Evolutionary conservation across 140 eudicot species (phyloP).

Genomic region (Ambrosia hybrid): DNA sequence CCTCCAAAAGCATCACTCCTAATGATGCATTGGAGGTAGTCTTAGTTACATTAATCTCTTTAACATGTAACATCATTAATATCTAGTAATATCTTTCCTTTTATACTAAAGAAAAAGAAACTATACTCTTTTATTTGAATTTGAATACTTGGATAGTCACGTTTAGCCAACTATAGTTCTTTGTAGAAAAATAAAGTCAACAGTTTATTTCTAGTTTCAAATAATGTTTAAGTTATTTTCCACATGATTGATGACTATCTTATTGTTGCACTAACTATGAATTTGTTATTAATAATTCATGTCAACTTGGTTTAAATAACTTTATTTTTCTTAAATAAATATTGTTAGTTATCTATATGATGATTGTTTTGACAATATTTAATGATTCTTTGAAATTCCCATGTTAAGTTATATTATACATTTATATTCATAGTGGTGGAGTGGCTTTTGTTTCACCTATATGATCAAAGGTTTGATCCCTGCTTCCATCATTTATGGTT

Average conservation of each 20-base stretch:
- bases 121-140: no score
- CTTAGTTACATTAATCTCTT: no score
- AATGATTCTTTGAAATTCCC: not conserved
- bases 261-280: constrained; percentile 1
- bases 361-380: not conserved
- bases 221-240: not conserved
- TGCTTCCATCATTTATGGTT: no score
- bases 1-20: no score
- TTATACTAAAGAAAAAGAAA: no score
- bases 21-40: no score
- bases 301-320: not conserved
- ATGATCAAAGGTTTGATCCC: no score
- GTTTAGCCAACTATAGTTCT: not conserved
- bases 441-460: no score
- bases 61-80: no score
- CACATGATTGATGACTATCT: not conserved
- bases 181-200: constrained; percentile 16
- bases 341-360: not conserved
- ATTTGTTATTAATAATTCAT: not conserved
- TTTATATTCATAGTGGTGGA: not conserved
- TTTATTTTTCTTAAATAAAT: not conserved
- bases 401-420: not conserved
- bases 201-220: constrained; percentile 9
- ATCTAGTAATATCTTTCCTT: no score
- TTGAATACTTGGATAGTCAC: no score